Evolutionary conservation across 1,139 yeast species (phyloP).

Genomic region (Yamadazyma dendronema): DNA sequence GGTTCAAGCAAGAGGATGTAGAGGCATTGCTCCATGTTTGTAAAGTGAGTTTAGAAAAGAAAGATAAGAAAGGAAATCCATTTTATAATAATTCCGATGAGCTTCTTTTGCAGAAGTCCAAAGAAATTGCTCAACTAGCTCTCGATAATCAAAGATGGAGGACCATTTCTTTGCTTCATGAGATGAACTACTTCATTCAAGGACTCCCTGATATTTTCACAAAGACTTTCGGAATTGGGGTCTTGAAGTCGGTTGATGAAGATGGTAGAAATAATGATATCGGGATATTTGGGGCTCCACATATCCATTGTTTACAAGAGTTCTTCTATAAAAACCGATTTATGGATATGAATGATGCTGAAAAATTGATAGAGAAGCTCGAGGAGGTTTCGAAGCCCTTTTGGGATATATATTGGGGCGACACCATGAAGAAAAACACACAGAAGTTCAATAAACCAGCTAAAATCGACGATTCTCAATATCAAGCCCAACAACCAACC

Average conservation of each 20-base stretch:
- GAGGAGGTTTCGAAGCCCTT: slow-evolving; percentile 35
- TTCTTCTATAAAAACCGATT: slow-evolving; percentile 55
- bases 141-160: slow-evolving; percentile 54
- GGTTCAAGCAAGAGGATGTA: slow-evolving; percentile 57
- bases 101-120: slow-evolving; percentile 37
- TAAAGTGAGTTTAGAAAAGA: slow-evolving; percentile 42
- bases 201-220: slow-evolving; percentile 43
- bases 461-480: slow-evolving; percentile 17
- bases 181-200: slow-evolving; percentile 55
- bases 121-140: slow-evolving; percentile 47
- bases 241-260: slow-evolving; percentile 18
- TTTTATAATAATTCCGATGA: slow-evolving; percentile 38
- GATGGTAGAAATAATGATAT: slow-evolving; percentile 22
- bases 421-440: slow-evolving; percentile 32
- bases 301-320: slow-evolving; percentile 50
- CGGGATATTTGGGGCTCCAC: slow-evolving; percentile 60
- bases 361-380: slow-evolving; percentile 27
- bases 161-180: slow-evolving; percentile 55
- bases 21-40: slow-evolving; percentile 51
- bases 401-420: slow-evolving; percentile 55
- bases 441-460: slow-evolving; percentile 32
- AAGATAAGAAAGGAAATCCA: slow-evolving; percentile 18
- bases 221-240: slow-evolving; percentile 44
- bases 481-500: slow-evolving; percentile 1
- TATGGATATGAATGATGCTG: slow-evolving; percentile 25